Base-by-base conservation (phyloP, 805 yeast species). In the Starmerella lactis-condensi region DNA sequence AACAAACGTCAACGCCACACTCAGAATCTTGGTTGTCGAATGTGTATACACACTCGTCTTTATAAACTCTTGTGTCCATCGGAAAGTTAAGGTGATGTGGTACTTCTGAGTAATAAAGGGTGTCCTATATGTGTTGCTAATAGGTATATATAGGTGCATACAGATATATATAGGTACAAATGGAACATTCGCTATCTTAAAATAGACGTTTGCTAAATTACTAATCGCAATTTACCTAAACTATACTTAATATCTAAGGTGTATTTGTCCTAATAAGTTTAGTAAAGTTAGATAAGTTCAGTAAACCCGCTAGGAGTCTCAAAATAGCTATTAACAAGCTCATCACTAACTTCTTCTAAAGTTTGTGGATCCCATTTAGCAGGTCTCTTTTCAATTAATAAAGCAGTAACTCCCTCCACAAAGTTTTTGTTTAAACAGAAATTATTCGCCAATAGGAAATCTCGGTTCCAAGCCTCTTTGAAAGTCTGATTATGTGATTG, bases 41-140 rank as follows among this genome's bases (percentile, higher is more conserved):
- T 32, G 83, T 75, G 54, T 67, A 85, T 57, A 76, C 75, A 49
- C 95, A 83, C 42, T 82, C 94, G 56, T 85, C 95, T 48, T 79
- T 83, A 46, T 69, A 72, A 12, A 83, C 68, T 2, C 62, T 57
- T 16, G 42, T 42, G n/a, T n/a, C n/a, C n/a, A n/a, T n/a, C n/a
- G 15, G 16, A 18, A 53, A 38, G 10, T 10, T 21, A 21, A n/a
- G n/a, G n/a, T n/a, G n/a, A n/a, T n/a, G n/a, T n/a, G n/a, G n/a
- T n/a, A n/a, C n/a, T n/a, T n/a, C n/a, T n/a, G n/a, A n/a, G n/a
- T n/a, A n/a, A n/a, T n/a, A n/a, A n/a, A n/a, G n/a, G n/a, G n/a
- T n/a, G n/a, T n/a, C n/a, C n/a, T n/a, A n/a, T n/a, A n/a, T n/a
- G n/a, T n/a, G n/a, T n/a, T n/a, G n/a, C n/a, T n/a, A n/a, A n/a